phyloP scores from a whole-genome alignment of 257 asterid genomes.

The Nicotiana otophora region DNA sequence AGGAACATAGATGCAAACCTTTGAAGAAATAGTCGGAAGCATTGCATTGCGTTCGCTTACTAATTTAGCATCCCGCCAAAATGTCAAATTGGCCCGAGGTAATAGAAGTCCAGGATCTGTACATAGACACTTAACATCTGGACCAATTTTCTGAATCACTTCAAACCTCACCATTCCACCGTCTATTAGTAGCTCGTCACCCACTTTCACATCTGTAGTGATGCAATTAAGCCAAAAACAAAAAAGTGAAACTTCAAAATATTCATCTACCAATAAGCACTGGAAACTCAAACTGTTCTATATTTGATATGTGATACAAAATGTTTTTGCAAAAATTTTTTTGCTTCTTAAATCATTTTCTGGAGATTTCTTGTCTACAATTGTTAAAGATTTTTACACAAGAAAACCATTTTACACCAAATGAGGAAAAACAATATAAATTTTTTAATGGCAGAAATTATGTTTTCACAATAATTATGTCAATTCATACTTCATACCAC shows the following conservation, averaged over 20 bases:
- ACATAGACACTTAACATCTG: conserved; percentile 92
- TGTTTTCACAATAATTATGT: too few relatives aligned
- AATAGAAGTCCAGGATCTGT: conserved; percentile 96
- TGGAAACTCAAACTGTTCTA: too few relatives aligned
- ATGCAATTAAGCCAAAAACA: not conserved
- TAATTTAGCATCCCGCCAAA: conserved; percentile 94
- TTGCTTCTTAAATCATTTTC: too few relatives aligned
- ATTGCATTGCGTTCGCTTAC: conserved; percentile 97
- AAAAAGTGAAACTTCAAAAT: conserved; percentile 7
- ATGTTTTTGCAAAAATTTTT: too few relatives aligned
- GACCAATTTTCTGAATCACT: conserved; percentile 92
- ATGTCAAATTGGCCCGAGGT: conserved; percentile 95
- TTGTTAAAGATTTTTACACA: too few relatives aligned
- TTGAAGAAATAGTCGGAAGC: conserved; percentile 95
- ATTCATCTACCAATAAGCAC: not conserved
- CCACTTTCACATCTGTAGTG: conserved; percentile 71
- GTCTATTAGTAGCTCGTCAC: conserved; percentile 93
- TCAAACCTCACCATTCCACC: conserved; percentile 99
- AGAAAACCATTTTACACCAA: too few relatives aligned
- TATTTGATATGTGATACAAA: too few relatives aligned
- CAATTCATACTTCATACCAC: too few relatives aligned
- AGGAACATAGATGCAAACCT: conserved; percentile 42
- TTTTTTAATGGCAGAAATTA: too few relatives aligned
- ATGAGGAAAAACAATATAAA: too few relatives aligned
- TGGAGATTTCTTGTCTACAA: too few relatives aligned